Percentiles rank a stretch among this genome's conserved stretches.
These are phyloP conservation scores for Pythium sukuiense DNA, from an alignment of 352 stramenopile genomes.

Conservation along the genomic window DNA sequence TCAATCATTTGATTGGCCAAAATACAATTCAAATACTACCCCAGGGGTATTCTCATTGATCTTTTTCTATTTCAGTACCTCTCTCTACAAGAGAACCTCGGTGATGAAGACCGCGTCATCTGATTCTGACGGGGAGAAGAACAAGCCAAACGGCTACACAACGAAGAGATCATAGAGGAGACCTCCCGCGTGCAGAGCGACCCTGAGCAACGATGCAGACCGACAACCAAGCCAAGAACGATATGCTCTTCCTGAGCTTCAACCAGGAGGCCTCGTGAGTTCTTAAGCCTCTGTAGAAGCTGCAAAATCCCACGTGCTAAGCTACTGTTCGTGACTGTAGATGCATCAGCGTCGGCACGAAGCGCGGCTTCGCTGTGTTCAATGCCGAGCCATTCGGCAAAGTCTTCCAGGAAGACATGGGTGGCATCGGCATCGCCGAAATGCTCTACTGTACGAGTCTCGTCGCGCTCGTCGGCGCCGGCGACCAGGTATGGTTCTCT, in stretches of 20 bases:
- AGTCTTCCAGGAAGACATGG: constrained; percentile 85
- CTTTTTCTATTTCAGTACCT: background rate
- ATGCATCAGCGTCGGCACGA: constrained; percentile 90
- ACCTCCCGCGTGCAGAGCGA: background rate
- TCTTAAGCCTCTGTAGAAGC: background rate
- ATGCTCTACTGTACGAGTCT: constrained; percentile 94
- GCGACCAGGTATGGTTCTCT: constrained; percentile 62
- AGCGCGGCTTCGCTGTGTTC: constrained; percentile 88
- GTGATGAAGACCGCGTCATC: background rate
- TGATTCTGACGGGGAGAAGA: background rate
- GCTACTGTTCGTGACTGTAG: constrained; percentile 30
- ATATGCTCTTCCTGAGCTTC: constrained; percentile 90
- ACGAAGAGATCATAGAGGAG: background rate
- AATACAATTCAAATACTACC: background rate
- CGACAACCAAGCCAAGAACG: constrained; percentile 40
- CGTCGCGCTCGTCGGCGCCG: constrained; percentile 89
- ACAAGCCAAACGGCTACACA: background rate
- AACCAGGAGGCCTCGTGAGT: constrained; percentile 91
- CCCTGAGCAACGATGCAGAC: constrained; percentile 35
- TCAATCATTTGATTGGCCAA: background rate
- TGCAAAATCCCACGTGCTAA: background rate
- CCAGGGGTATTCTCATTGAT: background rate
- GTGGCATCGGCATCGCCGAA: constrained; percentile 88
- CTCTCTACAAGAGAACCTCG: constrained; percentile 4
- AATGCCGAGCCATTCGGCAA: constrained; percentile 92